Conservation (phyloP, 176 grass and related monocot genomes). For the Hyparrhenia diplandra region DNA sequence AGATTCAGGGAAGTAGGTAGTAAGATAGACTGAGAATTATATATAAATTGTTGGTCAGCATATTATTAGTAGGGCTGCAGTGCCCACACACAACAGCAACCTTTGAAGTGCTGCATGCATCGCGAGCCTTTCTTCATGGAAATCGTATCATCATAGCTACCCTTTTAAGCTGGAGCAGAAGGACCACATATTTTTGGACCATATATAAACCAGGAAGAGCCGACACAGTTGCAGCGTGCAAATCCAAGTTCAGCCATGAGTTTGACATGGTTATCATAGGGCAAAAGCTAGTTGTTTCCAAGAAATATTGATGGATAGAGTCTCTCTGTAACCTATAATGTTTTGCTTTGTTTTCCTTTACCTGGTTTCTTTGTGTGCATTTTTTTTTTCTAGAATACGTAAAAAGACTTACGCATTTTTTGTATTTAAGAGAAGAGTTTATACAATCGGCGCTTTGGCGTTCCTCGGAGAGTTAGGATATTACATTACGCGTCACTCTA, state of each 20-base stretch:
- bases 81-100: not conserved
- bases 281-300: not conserved
- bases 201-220: not conserved
- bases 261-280: not conserved
- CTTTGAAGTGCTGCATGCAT: not conserved
- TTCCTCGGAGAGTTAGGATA: no score
- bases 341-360: not conserved
- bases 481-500: no score
- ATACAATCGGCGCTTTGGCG: no score
- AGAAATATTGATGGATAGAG: not conserved
- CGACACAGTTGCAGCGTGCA: not conserved
- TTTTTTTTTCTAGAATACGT: no score
- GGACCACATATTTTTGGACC: not conserved
- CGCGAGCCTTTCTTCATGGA: not conserved
- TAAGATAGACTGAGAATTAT: not conserved
- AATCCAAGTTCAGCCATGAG: not conserved
- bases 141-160: not conserved
- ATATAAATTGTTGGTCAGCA: not conserved
- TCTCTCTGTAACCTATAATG: not conserved
- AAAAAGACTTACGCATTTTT: no score
- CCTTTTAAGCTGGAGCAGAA: not conserved
- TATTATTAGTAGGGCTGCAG: not conserved
- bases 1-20: not conserved
- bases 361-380: not conserved
- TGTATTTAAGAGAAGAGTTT: no score